A percentile compares a stretch with the other conserved stretches of the same genome.
Conservation (phyloP, 2,329 filamentous ascomycete species). For the Aspergillus ruber region DNA sequence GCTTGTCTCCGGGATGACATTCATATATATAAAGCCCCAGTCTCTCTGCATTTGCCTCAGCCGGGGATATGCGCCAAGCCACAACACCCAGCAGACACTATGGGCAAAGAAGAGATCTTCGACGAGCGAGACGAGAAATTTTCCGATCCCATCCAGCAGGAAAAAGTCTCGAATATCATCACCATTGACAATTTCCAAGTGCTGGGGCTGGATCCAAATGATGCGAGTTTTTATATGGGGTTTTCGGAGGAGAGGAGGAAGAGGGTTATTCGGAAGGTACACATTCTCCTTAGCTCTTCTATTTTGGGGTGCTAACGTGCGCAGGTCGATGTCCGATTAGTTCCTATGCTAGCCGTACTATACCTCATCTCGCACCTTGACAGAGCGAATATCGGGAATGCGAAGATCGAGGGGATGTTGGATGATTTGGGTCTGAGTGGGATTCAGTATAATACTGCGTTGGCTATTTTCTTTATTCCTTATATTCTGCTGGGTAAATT, state of each 20-base stretch:
- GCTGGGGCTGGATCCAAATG: constrained; percentile 19
- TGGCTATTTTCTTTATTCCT: constrained; percentile 10
- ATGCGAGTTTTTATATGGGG: constrained; percentile 25
- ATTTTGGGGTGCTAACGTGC: not conserved
- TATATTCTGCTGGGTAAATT: constrained; percentile 8
- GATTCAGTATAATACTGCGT: constrained; percentile 15
- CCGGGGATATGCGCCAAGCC: too few relatives aligned
- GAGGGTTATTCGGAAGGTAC: constrained; percentile 11
- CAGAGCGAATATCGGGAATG: constrained; percentile 24
- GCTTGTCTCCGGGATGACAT: too few relatives aligned
- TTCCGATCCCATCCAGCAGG: constrained; percentile 4
- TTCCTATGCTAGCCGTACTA: constrained; percentile 12
- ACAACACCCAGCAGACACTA: not conserved
- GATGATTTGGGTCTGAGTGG: constrained; percentile 15
- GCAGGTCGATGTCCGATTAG: constrained; percentile 12
- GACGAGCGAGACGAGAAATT: constrained; percentile 6
- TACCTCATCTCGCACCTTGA: constrained; percentile 23
- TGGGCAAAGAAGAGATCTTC: not conserved
- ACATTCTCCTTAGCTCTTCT: not conserved
- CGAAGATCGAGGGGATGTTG: constrained; percentile 18
- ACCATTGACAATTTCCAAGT: constrained; percentile 26
- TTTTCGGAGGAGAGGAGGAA: constrained; percentile 19
- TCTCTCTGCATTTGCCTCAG: too few relatives aligned
- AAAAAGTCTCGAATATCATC: constrained; percentile 10
- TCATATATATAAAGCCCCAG: too few relatives aligned